phyloP scores from a whole-genome alignment of 2,329 filamentous ascomycete species.

The Scleromitrula shiraiana region DNA sequence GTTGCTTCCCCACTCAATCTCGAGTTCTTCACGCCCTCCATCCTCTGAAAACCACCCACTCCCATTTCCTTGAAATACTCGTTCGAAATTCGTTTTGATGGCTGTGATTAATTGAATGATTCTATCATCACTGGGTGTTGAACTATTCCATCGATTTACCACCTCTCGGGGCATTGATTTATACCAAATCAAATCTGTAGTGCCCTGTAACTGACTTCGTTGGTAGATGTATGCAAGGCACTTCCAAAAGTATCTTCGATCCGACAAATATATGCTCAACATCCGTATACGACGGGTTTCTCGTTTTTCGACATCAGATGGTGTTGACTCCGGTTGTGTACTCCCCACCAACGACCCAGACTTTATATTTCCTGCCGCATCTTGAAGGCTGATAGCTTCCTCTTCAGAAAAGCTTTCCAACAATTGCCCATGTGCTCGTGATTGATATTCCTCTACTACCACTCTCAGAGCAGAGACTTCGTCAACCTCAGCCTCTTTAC shows the following conservation, averaged over 20 bases:
- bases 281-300: constrained; percentile 59
- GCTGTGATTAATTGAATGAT: constrained; percentile 41
- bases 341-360: constrained; percentile 41
- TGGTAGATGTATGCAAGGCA: constrained; percentile 27
- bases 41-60: constrained; percentile 39
- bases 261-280: constrained; percentile 62
- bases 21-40: constrained; percentile 44
- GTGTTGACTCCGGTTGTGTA: constrained; percentile 35
- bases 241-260: constrained; percentile 61
- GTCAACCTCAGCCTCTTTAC: constrained; percentile 67
- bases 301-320: constrained; percentile 54
- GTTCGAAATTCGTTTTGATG: constrained; percentile 41
- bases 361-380: constrained; percentile 60
- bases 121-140: no score
- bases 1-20: constrained; percentile 52
- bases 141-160: constrained; percentile 1
- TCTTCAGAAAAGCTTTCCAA: constrained; percentile 66
- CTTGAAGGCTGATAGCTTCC: constrained; percentile 67
- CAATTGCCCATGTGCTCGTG: constrained; percentile 64
- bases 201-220: background rate
- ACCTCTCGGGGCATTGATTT: background rate
- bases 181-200: background rate
- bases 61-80: constrained; percentile 24
- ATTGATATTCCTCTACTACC: constrained; percentile 76
- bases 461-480: constrained; percentile 76